Evolutionary conservation across 805 yeast species (phyloP).

Genomic region (Ogataea kodamae): DNA sequence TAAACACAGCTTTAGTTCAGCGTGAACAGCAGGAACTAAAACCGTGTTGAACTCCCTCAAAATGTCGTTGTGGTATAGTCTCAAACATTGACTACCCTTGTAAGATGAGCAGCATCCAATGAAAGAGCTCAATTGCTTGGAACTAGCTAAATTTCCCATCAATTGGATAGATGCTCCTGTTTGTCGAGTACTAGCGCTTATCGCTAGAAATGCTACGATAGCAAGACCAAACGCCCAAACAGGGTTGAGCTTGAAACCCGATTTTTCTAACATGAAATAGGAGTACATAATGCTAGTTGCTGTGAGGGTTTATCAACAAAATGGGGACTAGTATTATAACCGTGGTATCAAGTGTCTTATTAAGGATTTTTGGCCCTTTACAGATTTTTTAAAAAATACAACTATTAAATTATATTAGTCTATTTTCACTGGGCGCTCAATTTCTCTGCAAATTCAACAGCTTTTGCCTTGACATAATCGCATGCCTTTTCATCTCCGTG

Average conservation of each 20-base stretch:
- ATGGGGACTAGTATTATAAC: too few relatives aligned
- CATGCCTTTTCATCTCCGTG: conserved; percentile 63
- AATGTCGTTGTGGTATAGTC: conserved; percentile 12
- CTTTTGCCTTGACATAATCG: conserved; percentile 87
- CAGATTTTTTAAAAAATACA: conserved; percentile 2
- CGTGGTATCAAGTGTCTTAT: neutral
- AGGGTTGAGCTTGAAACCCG: conserved; percentile 1
- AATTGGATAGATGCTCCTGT: conserved; percentile 1
- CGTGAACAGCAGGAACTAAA: conserved; percentile 14
- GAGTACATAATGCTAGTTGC: too few relatives aligned
- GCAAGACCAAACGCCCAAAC: conserved; percentile 10
- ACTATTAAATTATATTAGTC: conserved; percentile 1
- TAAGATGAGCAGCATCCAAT: conserved; percentile 17
- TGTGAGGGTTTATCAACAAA: too few relatives aligned
- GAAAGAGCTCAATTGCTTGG: conserved; percentile 5
- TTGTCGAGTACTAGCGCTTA: conserved; percentile 17
- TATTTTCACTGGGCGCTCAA: conserved; percentile 17
- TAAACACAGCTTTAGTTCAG: conserved; percentile 18
- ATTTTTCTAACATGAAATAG: conserved; percentile 1
- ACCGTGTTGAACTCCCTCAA: conserved; percentile 11
- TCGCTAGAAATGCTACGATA: conserved; percentile 4
- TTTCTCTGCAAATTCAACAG: conserved; percentile 58
- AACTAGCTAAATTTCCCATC: conserved; percentile 2
- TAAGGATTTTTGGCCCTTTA: conserved; percentile 3
- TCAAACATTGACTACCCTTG: conserved; percentile 14